Conservation (phyloP, 1,139 yeast genomes). For the Yamadazyma blattariae region DNA sequence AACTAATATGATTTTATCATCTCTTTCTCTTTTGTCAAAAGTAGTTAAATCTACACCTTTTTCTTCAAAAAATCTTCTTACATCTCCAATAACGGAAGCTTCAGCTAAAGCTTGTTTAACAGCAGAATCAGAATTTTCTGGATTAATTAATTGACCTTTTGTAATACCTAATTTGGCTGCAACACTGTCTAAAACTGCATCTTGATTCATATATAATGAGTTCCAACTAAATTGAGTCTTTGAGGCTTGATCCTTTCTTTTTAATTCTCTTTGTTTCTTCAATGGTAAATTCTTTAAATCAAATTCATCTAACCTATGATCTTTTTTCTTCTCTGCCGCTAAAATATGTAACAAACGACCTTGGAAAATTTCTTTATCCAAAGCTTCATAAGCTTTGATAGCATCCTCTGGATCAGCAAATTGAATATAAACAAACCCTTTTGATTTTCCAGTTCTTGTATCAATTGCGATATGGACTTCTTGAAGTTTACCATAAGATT, state of each 20-base stretch:
- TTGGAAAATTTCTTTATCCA: slow-evolving; percentile 90
- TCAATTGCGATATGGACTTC: slow-evolving; percentile 92
- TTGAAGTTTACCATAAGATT: slow-evolving; percentile 55
- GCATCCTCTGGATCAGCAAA: slow-evolving; percentile 71
- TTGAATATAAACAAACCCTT: slow-evolving; percentile 89
- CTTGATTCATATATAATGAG: slow-evolving; percentile 83
- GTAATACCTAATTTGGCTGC: slow-evolving; percentile 80
- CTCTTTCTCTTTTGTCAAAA: slow-evolving; percentile 71
- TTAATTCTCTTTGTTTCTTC: slow-evolving; percentile 84
- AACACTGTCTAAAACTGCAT: slow-evolving; percentile 89
- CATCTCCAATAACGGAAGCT: slow-evolving; percentile 91
- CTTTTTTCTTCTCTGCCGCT: slow-evolving; percentile 80
- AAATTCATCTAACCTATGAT: slow-evolving; percentile 80
- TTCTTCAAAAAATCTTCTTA: slow-evolving; percentile 77
- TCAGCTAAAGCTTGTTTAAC: slow-evolving; percentile 98
- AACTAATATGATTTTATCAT: slow-evolving; percentile 76
- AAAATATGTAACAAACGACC: slow-evolving; percentile 89
- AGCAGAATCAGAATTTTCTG: slow-evolving; percentile 82
- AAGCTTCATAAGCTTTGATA: slow-evolving; percentile 61
- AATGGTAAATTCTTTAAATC: slow-evolving; percentile 87
- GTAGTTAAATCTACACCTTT: slow-evolving; percentile 82
- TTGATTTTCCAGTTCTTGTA: slow-evolving; percentile 83
- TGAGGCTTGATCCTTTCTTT: slow-evolving; percentile 79
- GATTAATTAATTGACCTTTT: slow-evolving; percentile 82
- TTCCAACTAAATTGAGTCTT: slow-evolving; percentile 93